phyloP scores from a whole-genome alignment of 106 monocot genomes.

The Acorus gramineus region DNA sequence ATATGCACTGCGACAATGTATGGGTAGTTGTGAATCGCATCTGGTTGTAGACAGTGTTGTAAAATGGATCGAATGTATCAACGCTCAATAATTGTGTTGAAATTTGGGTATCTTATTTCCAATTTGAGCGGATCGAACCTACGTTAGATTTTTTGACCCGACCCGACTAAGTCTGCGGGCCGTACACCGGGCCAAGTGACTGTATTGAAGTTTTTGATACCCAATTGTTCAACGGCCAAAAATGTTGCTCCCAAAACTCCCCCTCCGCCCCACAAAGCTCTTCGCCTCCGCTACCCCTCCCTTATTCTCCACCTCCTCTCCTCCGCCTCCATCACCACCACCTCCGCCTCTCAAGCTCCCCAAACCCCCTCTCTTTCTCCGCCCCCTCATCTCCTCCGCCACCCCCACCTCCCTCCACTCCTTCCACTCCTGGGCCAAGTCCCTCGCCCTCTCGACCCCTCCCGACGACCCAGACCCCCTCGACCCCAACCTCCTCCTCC shows the following conservation, averaged over 20 bases:
- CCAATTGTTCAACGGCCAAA: no score
- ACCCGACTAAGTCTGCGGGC: no score
- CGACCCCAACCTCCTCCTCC: constrained; percentile 42
- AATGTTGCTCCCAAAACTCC: background rate
- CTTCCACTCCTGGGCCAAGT: constrained; percentile 46
- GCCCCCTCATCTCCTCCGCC: constrained; percentile 34
- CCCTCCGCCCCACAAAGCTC: background rate
- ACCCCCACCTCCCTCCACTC: constrained; percentile 26
- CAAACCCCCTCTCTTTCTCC: constrained; percentile 52
- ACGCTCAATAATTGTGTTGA: no score
- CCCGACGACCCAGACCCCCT: constrained; percentile 18
- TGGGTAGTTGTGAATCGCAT: no score
- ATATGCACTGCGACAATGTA: no score
- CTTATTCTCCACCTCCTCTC: constrained; percentile 5
- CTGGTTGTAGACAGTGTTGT: no score
- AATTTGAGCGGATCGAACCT: no score
- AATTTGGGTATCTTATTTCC: no score
- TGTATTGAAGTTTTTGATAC: no score
- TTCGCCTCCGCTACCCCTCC: constrained; percentile 1
- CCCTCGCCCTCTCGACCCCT: constrained; percentile 24
- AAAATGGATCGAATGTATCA: no score
- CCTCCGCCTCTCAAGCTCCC: background rate
- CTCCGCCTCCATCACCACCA: background rate
- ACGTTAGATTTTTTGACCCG: no score
- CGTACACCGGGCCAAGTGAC: no score